phyloP scores from a whole-genome alignment of 177 flowering plant species.

The Tripterygium wilfordii region DNA sequence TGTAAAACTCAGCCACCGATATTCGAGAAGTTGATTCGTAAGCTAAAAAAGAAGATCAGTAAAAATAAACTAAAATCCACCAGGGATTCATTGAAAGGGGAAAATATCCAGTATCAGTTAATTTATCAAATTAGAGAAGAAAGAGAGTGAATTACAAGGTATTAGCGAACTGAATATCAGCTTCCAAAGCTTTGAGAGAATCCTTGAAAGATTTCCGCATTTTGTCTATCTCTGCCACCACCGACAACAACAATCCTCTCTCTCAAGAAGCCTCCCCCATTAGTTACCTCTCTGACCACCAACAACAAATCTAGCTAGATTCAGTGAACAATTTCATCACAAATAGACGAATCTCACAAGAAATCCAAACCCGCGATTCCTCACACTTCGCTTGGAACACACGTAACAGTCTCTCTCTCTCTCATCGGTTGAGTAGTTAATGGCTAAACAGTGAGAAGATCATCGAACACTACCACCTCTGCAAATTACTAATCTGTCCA shows the following conservation, averaged over 20 bases:
- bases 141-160: conserved; percentile 29
- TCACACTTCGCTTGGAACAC: conserved; percentile 15
- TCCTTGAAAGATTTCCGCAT: conserved; percentile 49
- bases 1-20: neutral
- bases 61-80: neutral
- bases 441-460: no score
- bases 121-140: neutral
- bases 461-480: no score
- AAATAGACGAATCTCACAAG: neutral
- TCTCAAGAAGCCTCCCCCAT: neutral
- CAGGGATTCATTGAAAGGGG: no score
- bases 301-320: neutral
- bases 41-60: neutral
- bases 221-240: neutral
- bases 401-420: conserved; percentile 14
- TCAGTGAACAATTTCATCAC: no score
- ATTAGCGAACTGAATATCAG: conserved; percentile 54
- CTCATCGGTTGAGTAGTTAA: no score
- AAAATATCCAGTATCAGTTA: no score
- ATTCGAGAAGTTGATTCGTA: no score
- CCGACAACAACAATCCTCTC: neutral
- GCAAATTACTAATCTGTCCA: no score
- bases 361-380: neutral
- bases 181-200: conserved; percentile 53
- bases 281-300: neutral